phyloP scores from a whole-genome alignment of 140 eudicot species.

The Cichorium intybus region DNA sequence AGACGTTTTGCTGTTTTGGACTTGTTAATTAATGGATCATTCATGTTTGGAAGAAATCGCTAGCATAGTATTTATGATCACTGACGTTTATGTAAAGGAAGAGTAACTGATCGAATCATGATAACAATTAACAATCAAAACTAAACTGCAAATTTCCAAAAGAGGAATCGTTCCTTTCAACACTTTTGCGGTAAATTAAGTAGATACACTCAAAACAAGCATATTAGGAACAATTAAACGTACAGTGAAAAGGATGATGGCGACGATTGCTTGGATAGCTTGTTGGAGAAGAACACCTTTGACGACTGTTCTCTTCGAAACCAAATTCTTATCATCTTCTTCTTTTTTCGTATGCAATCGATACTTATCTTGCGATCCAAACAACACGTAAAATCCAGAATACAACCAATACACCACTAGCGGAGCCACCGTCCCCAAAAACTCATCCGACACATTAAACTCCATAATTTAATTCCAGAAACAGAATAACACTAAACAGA shows the following conservation, averaged over 20 bases:
- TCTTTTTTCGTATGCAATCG: slow-evolving; percentile 41
- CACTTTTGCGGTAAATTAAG: neutral
- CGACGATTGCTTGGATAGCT: slow-evolving; percentile 38
- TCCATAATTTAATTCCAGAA: slow-evolving; percentile 4
- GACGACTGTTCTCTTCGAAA: slow-evolving; percentile 31
- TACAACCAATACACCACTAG: slow-evolving; percentile 42
- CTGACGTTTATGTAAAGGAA: neutral
- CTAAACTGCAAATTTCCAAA: slow-evolving; percentile 9
- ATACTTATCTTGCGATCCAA: slow-evolving; percentile 38
- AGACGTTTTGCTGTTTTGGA: no score
- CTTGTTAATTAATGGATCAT: no score
- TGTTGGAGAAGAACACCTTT: slow-evolving; percentile 52
- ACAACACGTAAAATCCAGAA: slow-evolving; percentile 36
- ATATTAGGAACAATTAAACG: slow-evolving; percentile 6
- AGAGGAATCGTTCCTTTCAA: neutral
- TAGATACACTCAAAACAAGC: neutral
- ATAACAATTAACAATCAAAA: neutral
- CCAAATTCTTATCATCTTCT: slow-evolving; percentile 39
- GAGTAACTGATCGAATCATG: slow-evolving; percentile 8
- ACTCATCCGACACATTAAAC: slow-evolving; percentile 34
- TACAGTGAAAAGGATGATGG: slow-evolving; percentile 45
- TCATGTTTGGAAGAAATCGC: neutral
- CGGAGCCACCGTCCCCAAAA: slow-evolving; percentile 47
- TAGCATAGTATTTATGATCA: neutral
- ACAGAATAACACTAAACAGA: neutral